Evolutionary conservation across 208 protist species (phyloP).

Genomic region (Acanthamoeba royreba): DNA sequence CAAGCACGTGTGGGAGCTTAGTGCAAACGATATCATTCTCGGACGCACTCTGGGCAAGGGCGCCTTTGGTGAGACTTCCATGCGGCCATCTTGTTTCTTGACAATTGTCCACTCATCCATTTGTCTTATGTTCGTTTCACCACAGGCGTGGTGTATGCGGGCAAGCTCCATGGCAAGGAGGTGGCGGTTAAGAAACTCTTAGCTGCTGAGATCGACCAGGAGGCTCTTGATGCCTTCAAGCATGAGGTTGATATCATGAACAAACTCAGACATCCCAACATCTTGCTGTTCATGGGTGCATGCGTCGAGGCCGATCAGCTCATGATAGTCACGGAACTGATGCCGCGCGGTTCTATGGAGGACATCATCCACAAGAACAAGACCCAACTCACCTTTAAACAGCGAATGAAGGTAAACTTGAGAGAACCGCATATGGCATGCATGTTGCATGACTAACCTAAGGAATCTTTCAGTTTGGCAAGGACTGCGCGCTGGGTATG

Average conservation of each 20-base stretch:
- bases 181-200: conserved; percentile 32
- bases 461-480: neutral
- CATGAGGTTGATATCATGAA: conserved; percentile 42
- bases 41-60: neutral
- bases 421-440: neutral
- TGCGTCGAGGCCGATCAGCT: neutral
- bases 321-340: conserved; percentile 33
- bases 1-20: conserved; percentile 34
- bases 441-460: neutral
- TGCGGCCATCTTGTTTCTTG: neutral
- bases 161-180: conserved; percentile 34
- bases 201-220: conserved; percentile 1
- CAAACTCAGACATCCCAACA: conserved; percentile 40
- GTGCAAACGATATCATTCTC: neutral
- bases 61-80: conserved; percentile 14
- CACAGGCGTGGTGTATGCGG: neutral
- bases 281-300: conserved; percentile 39
- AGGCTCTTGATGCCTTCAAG: neutral
- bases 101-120: neutral
- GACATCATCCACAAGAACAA: conserved; percentile 22
- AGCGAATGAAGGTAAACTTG: neutral
- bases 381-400: neutral
- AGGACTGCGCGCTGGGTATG: conserved; percentile 41
- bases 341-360: conserved; percentile 9
- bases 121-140: neutral